Evolutionary conservation across 1,284 basidiomycete species (phyloP).

Genomic region (Tilletia caries): DNA sequence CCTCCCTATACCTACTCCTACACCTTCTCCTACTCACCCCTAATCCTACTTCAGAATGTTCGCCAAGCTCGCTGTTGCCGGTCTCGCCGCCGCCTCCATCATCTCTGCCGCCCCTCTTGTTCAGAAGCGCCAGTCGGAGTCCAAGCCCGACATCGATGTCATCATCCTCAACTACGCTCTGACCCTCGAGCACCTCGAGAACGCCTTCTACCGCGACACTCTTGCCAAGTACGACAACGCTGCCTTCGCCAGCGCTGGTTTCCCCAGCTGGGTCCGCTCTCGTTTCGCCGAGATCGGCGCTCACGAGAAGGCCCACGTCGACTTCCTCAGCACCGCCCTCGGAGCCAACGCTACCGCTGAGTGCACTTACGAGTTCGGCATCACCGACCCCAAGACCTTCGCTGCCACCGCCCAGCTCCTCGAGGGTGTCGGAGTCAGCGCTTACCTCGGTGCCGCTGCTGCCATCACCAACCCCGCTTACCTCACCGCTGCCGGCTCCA

Average conservation of each 20-base stretch:
- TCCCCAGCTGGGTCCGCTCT: conserved; percentile 59
- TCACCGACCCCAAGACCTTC: conserved; percentile 56
- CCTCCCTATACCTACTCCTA: too few relatives aligned
- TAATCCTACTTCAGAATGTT: background rate
- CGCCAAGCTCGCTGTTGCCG: conserved; percentile 23
- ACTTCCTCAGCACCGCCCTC: conserved; percentile 60
- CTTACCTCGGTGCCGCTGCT: conserved; percentile 62
- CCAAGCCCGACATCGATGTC: conserved; percentile 50
- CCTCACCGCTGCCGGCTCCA: conserved; percentile 37
- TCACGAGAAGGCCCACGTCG: conserved; percentile 63
- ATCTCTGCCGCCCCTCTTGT: conserved; percentile 25
- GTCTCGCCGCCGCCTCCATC: conserved; percentile 36
- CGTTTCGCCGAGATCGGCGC: conserved; percentile 41
- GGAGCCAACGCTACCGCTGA: conserved; percentile 60
- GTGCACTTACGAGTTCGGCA: conserved; percentile 64
- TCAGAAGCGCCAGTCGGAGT: conserved; percentile 23
- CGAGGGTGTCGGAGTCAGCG: conserved; percentile 62
- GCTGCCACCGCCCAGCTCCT: conserved; percentile 61
- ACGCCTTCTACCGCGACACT: conserved; percentile 60
- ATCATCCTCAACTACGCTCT: conserved; percentile 64
- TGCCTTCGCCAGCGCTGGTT: conserved; percentile 62
- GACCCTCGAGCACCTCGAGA: conserved; percentile 68
- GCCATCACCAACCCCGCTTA: conserved; percentile 54
- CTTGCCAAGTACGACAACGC: conserved; percentile 45
- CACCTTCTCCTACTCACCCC: background rate